Evolutionary conservation across 148 eudicot species (phyloP).

Genomic region (Diospyros kaki): DNA sequence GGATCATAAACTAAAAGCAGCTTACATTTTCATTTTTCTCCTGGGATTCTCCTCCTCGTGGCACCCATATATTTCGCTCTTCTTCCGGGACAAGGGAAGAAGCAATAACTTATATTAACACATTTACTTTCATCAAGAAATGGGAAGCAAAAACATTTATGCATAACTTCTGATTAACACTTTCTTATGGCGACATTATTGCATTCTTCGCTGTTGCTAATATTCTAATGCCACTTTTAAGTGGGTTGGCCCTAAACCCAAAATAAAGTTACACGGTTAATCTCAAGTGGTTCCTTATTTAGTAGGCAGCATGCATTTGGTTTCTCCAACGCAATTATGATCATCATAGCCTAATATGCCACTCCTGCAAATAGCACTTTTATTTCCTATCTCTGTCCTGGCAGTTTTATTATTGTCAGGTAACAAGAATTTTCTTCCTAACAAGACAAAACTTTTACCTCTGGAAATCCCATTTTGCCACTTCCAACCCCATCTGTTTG

Average conservation of each 20-base stretch:
- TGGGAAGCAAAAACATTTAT: neutral
- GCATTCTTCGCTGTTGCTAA: too few species aligned
- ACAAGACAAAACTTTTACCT: constrained; percentile 11
- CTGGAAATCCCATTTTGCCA: constrained; percentile 9
- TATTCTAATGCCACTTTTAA: too few species aligned
- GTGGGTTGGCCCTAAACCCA: too few species aligned
- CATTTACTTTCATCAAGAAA: neutral
- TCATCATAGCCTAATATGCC: neutral
- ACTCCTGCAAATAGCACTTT: neutral
- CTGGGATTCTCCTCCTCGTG: constrained; percentile 3
- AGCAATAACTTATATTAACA: neutral
- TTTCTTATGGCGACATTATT: too few species aligned
- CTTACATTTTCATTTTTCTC: constrained; percentile 22
- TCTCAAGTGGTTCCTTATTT: too few species aligned
- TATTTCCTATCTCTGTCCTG: neutral
- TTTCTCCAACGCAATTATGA: too few species aligned
- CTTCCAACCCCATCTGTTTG: constrained; percentile 9
- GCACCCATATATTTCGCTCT: neutral
- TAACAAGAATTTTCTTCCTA: too few species aligned
- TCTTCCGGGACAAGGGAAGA: constrained; percentile 16
- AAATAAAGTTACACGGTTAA: too few species aligned
- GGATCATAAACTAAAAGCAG: neutral
- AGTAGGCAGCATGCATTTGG: too few species aligned
- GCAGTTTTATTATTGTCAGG: neutral
- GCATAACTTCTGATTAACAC: too few species aligned